Conservation (phyloP, 345 rosid species). For the Linum tenue region DNA sequence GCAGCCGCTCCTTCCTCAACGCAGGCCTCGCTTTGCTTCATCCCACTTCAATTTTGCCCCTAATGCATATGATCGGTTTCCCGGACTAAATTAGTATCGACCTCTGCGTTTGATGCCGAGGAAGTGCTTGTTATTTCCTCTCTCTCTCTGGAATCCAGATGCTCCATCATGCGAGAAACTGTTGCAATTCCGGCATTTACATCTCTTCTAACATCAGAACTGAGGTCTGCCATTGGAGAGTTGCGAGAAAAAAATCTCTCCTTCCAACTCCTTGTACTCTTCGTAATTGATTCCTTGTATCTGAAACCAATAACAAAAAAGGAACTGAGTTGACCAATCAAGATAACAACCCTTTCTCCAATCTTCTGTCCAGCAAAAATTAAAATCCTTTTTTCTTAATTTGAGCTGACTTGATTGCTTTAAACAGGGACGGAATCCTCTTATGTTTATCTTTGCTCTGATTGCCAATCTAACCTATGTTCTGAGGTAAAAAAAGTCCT, state of each 20-base stretch:
- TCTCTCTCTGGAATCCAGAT: constrained; percentile 31
- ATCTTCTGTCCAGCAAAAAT: not conserved
- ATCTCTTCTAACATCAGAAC: constrained; percentile 82
- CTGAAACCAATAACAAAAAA: constrained; percentile 22
- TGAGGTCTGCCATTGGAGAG: constrained; percentile 52
- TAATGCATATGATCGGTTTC: not conserved
- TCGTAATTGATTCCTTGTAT: constrained; percentile 88
- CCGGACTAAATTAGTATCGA: not conserved
- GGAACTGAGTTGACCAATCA: not conserved
- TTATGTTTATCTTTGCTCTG: constrained; percentile 82
- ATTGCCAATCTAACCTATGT: constrained; percentile 77
- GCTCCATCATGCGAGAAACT: constrained; percentile 83
- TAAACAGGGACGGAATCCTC: constrained; percentile 84
- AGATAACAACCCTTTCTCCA: not conserved
- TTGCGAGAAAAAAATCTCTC: constrained; percentile 83
- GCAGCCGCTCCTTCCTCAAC: too few relatives aligned
- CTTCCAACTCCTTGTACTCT: constrained; percentile 89
- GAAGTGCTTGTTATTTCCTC: not conserved
- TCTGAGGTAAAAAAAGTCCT: constrained; percentile 33
- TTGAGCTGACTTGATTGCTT: too few relatives aligned
- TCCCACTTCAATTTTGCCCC: too few relatives aligned
- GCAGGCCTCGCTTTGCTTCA: too few relatives aligned
- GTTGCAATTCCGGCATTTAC: constrained; percentile 77
- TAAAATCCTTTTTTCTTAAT: too few relatives aligned
- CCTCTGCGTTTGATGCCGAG: constrained; percentile 28